Base-by-base conservation (phyloP, 2,329 filamentous ascomycete genomes). In the Alternaria postmessia region DNA sequence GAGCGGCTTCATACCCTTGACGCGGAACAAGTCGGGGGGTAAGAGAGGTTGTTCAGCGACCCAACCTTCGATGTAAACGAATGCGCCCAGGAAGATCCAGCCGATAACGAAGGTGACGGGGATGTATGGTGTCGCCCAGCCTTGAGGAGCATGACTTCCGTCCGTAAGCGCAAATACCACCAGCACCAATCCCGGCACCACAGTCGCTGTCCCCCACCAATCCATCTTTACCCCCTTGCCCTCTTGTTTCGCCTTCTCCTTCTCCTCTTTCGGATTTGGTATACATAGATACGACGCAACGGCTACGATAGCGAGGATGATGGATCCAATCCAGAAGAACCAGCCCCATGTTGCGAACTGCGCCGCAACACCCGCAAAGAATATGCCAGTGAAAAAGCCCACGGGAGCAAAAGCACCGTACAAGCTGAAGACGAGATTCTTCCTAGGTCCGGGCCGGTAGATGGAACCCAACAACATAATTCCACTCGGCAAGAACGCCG, bases 141-240 rank as follows among this genome's bases (percentile, higher is more conserved):
- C 87, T 3, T 87, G 74, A 0, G 88, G 85, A 0, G 90, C 90
- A 73, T 92, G 87, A 0, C 88, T 86, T 7, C 88, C 89, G 48
- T 92, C 89, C 0, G 91, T 93, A 52, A 95, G 85, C 0, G 91
- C 89, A 68, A 89, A 94, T 0, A 93, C 89, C 8, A 92, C 82
- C 26, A 95, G 82, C 2, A 91, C 82, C 12, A 93, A 76, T 0
- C 89, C 91, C 7, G 77, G 73, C 1, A 79, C 68, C 8, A 79
- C 73, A 6, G 75, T 78, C 0, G 68, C 57, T 3, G 75, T 69
- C 11, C 77, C 77, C 62, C 68, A 65, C 77, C 77, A 79, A 52
- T 79, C 77, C 77, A 79, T 79, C 57, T 69, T 75, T 7, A 76
- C 57, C 0, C 46, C 61, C 16, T 59, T 58, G 11, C 32, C 46